phyloP scores from a whole-genome alignment of 1,139 yeast species.

The Sugiyamaella grinbergsii region DNA sequence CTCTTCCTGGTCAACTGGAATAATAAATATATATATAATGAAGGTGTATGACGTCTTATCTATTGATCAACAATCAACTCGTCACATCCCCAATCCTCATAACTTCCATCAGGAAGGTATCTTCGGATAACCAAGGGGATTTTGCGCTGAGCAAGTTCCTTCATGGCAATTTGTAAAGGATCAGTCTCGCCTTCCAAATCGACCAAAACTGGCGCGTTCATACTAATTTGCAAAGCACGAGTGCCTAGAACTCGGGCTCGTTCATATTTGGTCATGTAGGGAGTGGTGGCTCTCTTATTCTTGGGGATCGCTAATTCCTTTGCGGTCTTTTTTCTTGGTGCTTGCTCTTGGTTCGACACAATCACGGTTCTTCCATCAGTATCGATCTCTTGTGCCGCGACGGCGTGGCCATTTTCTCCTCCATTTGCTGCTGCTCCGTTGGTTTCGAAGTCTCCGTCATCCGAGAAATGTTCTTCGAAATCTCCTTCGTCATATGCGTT shows the following conservation, averaged over 20 bases:
- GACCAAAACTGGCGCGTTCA: conserved; percentile 97
- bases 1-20: conserved; percentile 4
- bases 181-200: conserved; percentile 99
- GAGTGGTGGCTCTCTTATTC: conserved; percentile 89
- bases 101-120: conserved; percentile 94
- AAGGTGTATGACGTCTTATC: neutral
- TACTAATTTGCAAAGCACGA: conserved; percentile 88
- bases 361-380: conserved; percentile 76
- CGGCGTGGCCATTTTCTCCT: conserved; percentile 41
- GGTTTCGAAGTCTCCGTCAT: conserved; percentile 57
- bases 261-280: conserved; percentile 97
- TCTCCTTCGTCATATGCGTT: conserved; percentile 70
- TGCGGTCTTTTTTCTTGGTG: conserved; percentile 63
- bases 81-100: conserved; percentile 99
- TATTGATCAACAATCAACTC: conserved; percentile 88
- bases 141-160: conserved; percentile 90
- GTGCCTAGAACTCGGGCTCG: conserved; percentile 95
- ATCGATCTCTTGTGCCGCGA: conserved; percentile 56
- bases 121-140: conserved; percentile 95
- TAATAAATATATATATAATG: conserved; percentile 16
- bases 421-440: conserved; percentile 43
- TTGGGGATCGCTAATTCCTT: conserved; percentile 86
- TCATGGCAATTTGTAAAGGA: conserved; percentile 97
- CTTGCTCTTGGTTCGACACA: conserved; percentile 58
- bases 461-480: conserved; percentile 79